phyloP scores from a whole-genome alignment of 257 asterid species.

The Lavandula angustifolia region DNA sequence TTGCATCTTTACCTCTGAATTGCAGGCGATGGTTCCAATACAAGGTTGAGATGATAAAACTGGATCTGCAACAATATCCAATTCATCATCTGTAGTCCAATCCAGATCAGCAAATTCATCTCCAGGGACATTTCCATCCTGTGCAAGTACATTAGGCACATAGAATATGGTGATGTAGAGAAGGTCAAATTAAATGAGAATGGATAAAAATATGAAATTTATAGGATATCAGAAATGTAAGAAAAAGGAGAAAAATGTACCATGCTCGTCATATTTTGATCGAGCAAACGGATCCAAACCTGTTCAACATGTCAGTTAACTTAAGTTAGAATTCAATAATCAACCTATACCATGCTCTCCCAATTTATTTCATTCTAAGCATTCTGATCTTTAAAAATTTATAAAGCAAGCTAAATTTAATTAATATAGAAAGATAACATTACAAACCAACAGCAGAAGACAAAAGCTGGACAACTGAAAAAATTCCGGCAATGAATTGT shows the following conservation, averaged over 20 bases:
- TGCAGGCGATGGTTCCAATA: constrained; percentile 16
- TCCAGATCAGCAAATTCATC: constrained; percentile 36
- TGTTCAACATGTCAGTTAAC: constrained; percentile 27
- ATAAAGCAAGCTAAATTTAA: background rate
- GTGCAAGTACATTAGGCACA: constrained; percentile 12
- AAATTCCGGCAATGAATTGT: too few relatives aligned
- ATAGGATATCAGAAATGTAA: constrained; percentile 2
- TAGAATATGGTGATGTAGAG: constrained; percentile 5
- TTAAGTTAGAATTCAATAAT: constrained; percentile 21
- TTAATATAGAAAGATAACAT: background rate
- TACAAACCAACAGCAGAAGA: background rate
- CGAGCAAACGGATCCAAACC: constrained; percentile 28
- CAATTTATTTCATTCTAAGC: background rate
- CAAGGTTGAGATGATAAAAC: constrained; percentile 31
- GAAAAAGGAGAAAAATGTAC: constrained; percentile 26
- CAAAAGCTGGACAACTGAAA: background rate
- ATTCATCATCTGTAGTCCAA: constrained; percentile 60
- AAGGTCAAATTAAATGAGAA: constrained; percentile 4
- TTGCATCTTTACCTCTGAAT: constrained; percentile 38
- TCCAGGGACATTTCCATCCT: constrained; percentile 39
- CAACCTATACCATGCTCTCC: background rate
- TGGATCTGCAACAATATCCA: constrained; percentile 34
- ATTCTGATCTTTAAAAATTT: constrained; percentile 6
- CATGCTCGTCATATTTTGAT: constrained; percentile 35
- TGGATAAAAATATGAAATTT: constrained; percentile 9